phyloP scores from a whole-genome alignment of 352 stramenopile species.

The Phytophthora pinifolia region DNA sequence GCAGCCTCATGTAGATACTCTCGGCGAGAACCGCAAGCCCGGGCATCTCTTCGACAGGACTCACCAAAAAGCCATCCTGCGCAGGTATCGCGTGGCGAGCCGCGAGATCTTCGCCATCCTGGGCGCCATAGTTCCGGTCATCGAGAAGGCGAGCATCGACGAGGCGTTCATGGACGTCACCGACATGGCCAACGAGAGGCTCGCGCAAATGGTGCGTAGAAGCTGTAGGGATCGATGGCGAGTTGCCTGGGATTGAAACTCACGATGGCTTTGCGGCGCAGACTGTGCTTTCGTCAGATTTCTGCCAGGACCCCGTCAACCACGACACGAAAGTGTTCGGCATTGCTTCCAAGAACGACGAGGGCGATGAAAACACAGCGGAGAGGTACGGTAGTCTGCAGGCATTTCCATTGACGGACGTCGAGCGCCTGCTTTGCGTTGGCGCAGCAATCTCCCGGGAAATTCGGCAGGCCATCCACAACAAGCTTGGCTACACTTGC shows the following conservation, averaged over 20 bases:
- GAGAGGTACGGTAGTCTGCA: slow-evolving; percentile 17
- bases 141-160: slow-evolving; percentile 81
- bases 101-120: slow-evolving; percentile 78
- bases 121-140: slow-evolving; percentile 42
- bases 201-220: slow-evolving; percentile 43
- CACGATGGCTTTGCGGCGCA: slow-evolving; percentile 13
- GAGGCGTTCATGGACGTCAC: slow-evolving; percentile 85
- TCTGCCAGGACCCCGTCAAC: slow-evolving; percentile 58
- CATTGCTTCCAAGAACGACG: slow-evolving; percentile 41
- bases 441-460: slow-evolving; percentile 67
- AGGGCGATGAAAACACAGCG: slow-evolving; percentile 9
- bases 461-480: slow-evolving; percentile 66
- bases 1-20: slow-evolving; percentile 80
- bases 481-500: slow-evolving; percentile 73
- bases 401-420: slow-evolving; percentile 61
- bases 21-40: slow-evolving; percentile 73
- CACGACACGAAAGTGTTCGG: slow-evolving; percentile 74
- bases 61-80: slow-evolving; percentile 81
- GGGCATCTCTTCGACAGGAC: slow-evolving; percentile 64
- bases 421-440: slow-evolving; percentile 68
- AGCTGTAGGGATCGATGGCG: not conserved
- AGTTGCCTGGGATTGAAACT: not conserved
- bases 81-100: slow-evolving; percentile 78
- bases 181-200: slow-evolving; percentile 53
- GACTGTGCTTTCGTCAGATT: slow-evolving; percentile 55